phyloP scores from a whole-genome alignment of 2,329 filamentous ascomycete species.

The Fusarium decemcellulare region DNA sequence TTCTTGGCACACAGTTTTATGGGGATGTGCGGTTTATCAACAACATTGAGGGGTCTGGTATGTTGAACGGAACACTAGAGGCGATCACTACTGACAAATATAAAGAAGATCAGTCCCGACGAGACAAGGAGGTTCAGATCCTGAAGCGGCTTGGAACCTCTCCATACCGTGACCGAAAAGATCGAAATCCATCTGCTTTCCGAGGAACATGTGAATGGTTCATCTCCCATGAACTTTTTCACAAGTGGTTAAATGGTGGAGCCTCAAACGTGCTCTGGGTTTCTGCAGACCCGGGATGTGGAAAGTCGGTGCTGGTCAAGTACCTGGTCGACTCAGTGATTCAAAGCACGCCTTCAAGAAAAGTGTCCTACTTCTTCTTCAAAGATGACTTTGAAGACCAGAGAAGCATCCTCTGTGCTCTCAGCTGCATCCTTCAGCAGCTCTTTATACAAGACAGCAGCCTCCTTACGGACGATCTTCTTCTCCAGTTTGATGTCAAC shows the following conservation, averaged over 20 bases:
- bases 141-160: slow-evolving; percentile 12
- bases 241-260: slow-evolving; percentile 13
- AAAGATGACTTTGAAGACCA: slow-evolving; percentile 59
- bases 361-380: slow-evolving; percentile 61
- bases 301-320: slow-evolving; percentile 59
- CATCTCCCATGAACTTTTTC: slow-evolving; percentile 10
- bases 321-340: slow-evolving; percentile 52
- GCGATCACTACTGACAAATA: not conserved
- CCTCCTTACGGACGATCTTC: slow-evolving; percentile 42
- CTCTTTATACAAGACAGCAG: slow-evolving; percentile 47
- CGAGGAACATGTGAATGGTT: slow-evolving; percentile 39
- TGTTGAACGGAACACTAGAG: too few species aligned
- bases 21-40: too few species aligned
- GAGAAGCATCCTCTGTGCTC: slow-evolving; percentile 45
- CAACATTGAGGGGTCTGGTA: too few species aligned
- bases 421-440: slow-evolving; percentile 56
- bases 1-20: too few species aligned
- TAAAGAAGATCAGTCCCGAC: not conserved
- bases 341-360: slow-evolving; percentile 23
- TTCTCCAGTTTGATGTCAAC: slow-evolving; percentile 36
- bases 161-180: slow-evolving; percentile 33
- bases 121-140: not conserved
- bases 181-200: slow-evolving; percentile 25
- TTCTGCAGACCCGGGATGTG: slow-evolving; percentile 60
- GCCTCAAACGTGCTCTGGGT: slow-evolving; percentile 40